Evolutionary conservation across 768 basidiomycete species (phyloP), one percentile per base, ranked within the genome.

Genomic region (Daedaleopsis sinensis): DNA sequence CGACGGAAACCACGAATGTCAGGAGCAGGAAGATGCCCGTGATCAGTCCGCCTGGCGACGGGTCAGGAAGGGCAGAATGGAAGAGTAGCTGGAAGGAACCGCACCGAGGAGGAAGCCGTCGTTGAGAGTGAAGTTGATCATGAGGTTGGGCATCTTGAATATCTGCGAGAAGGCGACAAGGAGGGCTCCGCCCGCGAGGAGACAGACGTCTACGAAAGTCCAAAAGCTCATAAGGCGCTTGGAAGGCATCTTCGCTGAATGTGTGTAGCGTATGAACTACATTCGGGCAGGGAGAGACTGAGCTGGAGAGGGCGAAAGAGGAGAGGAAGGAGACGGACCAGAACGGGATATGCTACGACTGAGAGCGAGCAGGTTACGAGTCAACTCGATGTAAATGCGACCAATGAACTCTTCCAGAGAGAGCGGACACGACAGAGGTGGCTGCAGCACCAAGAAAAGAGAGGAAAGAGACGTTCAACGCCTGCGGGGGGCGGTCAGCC

Each of bases 81-180:
- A 38, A 46, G 44, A 21, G 15, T 3, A 16, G n/a, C 7, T n/a
- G 32, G 36, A 35, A 19, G 0, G 38, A 37, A 24, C 74, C 83
- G 69, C 68, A 89, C 93, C 82, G 32, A 79, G 83, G 43, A 93
- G 77, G 65, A 90, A 82, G 50, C 77, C 67, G 15, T 73, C 66
- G 61, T 80, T 83, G 53, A 95, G 74, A 36, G 89, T 84, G 78
- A 93, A 79, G 71, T 93, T 92, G 74, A 89, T 77, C 59, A 95
- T 75, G n/a, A 89, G 70, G 68, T 90, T 82, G 9, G 85, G 81
- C 47, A 78, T 75, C 55, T 85, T 81, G 89, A 90, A 94, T 38
- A 90, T 69, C 58, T 94, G 75, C 18, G 91, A 90, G 51, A 93
- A 76, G 44, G 81, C 80, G 60, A 95, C 75, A 13, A 86, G 75